Evolutionary conservation across 257 asterid genomes (phyloP), one percentile per base, ranked within the genome.

Genomic region (Oldenlandia corymbosa): DNA sequence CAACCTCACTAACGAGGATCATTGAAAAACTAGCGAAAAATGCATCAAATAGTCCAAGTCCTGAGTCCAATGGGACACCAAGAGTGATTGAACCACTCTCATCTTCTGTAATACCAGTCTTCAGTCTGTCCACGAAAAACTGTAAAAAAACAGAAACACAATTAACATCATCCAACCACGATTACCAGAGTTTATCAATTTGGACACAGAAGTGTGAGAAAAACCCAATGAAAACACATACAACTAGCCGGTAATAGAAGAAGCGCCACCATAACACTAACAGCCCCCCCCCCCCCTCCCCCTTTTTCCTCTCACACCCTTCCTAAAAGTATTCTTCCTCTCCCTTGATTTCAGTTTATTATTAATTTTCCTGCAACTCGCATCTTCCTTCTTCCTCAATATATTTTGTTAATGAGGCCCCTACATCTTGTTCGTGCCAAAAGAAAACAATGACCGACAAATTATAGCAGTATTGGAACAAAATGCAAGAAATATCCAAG

Each of bases 1-100:
- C 62, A 36, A 91, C 98, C 98, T 92, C 97, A 21, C 93, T 89
- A 82, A 89, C 97, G 71, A 92, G 78, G 67, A 92, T 92, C 95
- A 92, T 89, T 41, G 95, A 85, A 45, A 92, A 81, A 81, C 99
- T 92, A 27, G 99, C 95, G 68, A 92, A 76, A 61, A 87, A 82
- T 59, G 90, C 99, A 73, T 92, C 99, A 71, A 87, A 76, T 28
- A 83, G 62, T 41, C 99, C 99, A 67, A 88, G 91, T 65, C 87
- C 92, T n/a, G 97, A 73, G 64, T 88, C 93, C 81, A 83, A 39
- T 20, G 72, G 71, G 32, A 82, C 79, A 24, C 68, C 91, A 66
- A 79, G 64, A 69, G 74, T 75, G 57, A 79, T 58, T 57, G 78
- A 53, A 75, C 76, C 85, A 43, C 32, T 64, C n/a, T 69, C 80